Evolutionary conservation across 305 asterid species (phyloP), one percentile per base, ranked within the genome.

Genomic region (Fraxinus angustifolia): DNA sequence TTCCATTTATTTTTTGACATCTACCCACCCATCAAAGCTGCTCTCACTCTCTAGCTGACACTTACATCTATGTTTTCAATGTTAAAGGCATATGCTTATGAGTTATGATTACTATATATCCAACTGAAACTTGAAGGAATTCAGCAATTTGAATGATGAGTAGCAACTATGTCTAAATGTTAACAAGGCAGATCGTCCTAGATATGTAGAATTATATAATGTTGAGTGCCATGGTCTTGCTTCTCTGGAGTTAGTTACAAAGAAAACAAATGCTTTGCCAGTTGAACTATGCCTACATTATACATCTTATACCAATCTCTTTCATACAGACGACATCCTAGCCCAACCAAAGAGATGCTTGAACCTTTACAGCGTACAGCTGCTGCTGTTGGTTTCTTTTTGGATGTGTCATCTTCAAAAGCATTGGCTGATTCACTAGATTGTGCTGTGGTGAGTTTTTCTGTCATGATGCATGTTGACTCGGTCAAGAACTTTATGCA

Each of bases 351-450:
- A 80, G 99, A 96, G 87, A 96, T 94, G 98, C 97, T 94, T 82
- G 98, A 96, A 85, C 99, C 99, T 87, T 88, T 96, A 85, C 77
- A 90, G 62, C 97, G 90, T 77, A 94, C 98, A 76, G 98, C 98
- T 88, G 93, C 96, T 83, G 90, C 98, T 77, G 91, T 94, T 85
- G 98, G 98, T 87, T 81, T 96, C 78, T 85, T 86, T 82, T 90
- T 96, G 88, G 99, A 94, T 82, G 92, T 94, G 80, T 75, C 98
- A 80, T 96, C 99, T 77, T 96, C 99, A 77, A 96, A 94, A 90
- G 94, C 98, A 77, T 80, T 96, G 86, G 98, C 99, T 80, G 99
- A 96, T 89, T 96, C 99, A 80, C 97, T 96, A 50, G 99, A 96
- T 88, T 88, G 76, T 86, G 99, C 99, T 80, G 92, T 94, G 97